phyloP scores from a whole-genome alignment of 768 basidiomycete genomes.

The Mycena sanguinolenta region DNA sequence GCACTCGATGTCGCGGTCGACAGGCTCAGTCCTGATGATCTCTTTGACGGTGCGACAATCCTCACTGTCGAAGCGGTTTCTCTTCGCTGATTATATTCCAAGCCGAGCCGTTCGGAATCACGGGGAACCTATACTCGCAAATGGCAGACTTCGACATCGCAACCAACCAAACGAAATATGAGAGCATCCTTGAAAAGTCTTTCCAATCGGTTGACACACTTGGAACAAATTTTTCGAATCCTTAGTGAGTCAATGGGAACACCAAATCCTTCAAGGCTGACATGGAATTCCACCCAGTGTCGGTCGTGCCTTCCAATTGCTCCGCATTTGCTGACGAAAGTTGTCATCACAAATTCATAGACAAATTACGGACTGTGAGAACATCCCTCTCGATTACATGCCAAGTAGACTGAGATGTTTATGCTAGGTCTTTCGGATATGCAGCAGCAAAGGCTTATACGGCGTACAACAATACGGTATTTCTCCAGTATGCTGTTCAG shows the following conservation, averaged over 20 bases:
- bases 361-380: constrained; percentile 9
- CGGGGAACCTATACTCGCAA: too few species aligned
- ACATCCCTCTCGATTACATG: not conserved
- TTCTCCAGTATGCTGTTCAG: constrained; percentile 1
- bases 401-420: not conserved
- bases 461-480: not conserved
- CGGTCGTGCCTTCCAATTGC: not conserved
- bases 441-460: not conserved
- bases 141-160: too few species aligned
- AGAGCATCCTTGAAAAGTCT: not conserved
- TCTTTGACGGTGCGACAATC: constrained; percentile 1
- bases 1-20: not conserved
- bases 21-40: not conserved
- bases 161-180: not conserved
- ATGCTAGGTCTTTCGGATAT: constrained; percentile 1
- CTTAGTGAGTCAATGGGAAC: not conserved
- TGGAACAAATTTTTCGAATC: not conserved
- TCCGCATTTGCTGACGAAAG: not conserved
- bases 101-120: not conserved
- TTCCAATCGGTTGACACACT: not conserved
- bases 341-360: not conserved
- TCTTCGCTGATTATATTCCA: constrained; percentile 16
- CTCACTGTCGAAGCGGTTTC: not conserved
- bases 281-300: not conserved
- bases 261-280: not conserved